Percentiles rank a stretch among this genome's conserved stretches.
Conservation (phyloP, 352 stramenopile species). For the Pythium myriotylum region DNA sequence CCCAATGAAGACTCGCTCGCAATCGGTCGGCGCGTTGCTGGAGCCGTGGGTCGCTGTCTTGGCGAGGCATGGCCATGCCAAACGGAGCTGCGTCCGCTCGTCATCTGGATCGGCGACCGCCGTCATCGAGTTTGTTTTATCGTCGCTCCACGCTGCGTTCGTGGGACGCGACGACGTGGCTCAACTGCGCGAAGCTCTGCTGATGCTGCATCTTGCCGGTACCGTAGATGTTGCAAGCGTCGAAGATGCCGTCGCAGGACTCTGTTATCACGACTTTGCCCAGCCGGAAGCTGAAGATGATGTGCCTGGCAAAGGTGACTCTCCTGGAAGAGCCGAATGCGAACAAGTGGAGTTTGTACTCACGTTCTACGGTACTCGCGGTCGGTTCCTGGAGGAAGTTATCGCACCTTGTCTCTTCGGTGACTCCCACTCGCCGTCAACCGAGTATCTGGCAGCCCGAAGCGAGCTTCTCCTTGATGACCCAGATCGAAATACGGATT, state of each 20-base stretch:
- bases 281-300: slow-evolving; percentile 13
- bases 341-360: slow-evolving; percentile 12
- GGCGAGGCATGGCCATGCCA: slow-evolving; percentile 20
- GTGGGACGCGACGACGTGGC: slow-evolving; percentile 2
- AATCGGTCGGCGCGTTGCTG: slow-evolving; percentile 16
- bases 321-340: too few species aligned
- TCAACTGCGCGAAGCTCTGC: slow-evolving; percentile 16
- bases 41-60: slow-evolving; percentile 21
- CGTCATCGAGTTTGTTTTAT: slow-evolving; percentile 17
- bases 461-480: slow-evolving; percentile 1
- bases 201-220: slow-evolving; percentile 17
- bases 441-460: neutral
- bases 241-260: slow-evolving; percentile 17
- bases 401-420: slow-evolving; percentile 15
- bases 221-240: slow-evolving; percentile 8
- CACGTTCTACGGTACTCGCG: slow-evolving; percentile 20
- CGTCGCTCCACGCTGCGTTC: slow-evolving; percentile 6
- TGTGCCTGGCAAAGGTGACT: neutral
- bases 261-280: slow-evolving; percentile 18
- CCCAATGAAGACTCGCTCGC: slow-evolving; percentile 18
- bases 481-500: neutral
- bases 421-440: neutral
- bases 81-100: neutral
- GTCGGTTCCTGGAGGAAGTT: slow-evolving; percentile 13
- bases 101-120: neutral